Evolutionary conservation across 176 grass and related monocot genomes (phyloP).

Genomic region (Lolium rigidum): DNA sequence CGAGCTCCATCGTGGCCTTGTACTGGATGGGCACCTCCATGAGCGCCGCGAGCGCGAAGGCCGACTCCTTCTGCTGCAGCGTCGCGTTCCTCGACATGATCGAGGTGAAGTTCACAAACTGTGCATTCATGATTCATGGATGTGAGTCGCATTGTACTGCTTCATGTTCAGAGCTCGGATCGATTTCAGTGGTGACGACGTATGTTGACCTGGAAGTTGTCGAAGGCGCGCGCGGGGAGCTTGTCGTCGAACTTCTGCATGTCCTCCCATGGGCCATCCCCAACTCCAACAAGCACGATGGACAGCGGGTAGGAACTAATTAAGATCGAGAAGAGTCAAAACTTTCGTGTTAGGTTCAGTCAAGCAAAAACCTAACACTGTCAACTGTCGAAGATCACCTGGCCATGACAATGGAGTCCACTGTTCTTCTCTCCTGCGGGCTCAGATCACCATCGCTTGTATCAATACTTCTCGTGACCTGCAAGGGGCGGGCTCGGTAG

Average conservation of each 20-base stretch:
- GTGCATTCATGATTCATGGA: not conserved
- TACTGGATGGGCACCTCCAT: conserved; percentile 98
- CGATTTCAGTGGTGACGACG: not conserved
- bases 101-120: conserved; percentile 94
- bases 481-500: not conserved
- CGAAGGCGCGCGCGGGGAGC: conserved; percentile 78
- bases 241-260: conserved; percentile 92
- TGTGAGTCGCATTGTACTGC: conserved; percentile 1
- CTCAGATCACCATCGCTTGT: conserved; percentile 64
- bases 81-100: conserved; percentile 68
- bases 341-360: not conserved
- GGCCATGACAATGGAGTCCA: conserved; percentile 93
- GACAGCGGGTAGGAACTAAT: conserved; percentile 77
- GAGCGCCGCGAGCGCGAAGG: conserved; percentile 86
- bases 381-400: conserved; percentile 54
- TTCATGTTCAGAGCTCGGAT: not conserved
- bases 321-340: not conserved
- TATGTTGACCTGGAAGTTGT: conserved; percentile 87
- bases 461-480: conserved; percentile 85
- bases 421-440: conserved; percentile 81
- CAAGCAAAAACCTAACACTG: not conserved
- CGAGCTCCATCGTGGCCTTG: conserved; percentile 90
- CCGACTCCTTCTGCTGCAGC: conserved; percentile 71
- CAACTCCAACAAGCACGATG: conserved; percentile 84
- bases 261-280: conserved; percentile 91